A percentile compares a stretch with the other conserved stretches of the same genome.
phyloP scores from a whole-genome alignment of 2,329 filamentous ascomycete species.

The Phialophora tarda region DNA sequence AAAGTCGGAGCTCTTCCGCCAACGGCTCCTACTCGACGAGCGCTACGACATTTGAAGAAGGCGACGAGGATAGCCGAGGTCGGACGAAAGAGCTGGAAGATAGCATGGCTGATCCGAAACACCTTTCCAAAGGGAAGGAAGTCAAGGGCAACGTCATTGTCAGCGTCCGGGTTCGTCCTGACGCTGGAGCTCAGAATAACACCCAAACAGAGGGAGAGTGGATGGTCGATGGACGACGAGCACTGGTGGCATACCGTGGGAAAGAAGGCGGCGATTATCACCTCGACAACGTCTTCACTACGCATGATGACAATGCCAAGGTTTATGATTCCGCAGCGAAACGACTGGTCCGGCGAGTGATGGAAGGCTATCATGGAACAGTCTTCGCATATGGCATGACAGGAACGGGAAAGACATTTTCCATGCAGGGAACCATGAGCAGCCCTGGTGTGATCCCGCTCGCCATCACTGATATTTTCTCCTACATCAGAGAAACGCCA shows the following conservation, averaged over 20 bases:
- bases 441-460: constrained; percentile 96
- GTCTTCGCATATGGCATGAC: constrained; percentile 98
- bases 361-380: constrained; percentile 98
- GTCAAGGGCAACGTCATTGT: constrained; percentile 94
- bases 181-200: constrained; percentile 68
- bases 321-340: constrained; percentile 96
- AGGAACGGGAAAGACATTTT: constrained; percentile 97
- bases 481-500: constrained; percentile 96
- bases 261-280: constrained; percentile 90
- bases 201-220: constrained; percentile 78
- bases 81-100: constrained; percentile 43
- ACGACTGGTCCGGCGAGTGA: constrained; percentile 89
- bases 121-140: constrained; percentile 61
- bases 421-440: constrained; percentile 96
- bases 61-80: constrained; percentile 59
- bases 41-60: constrained; percentile 85
- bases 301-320: constrained; percentile 89
- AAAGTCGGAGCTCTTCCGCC: constrained; percentile 88
- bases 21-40: constrained; percentile 92
- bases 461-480: constrained; percentile 98
- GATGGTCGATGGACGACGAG: constrained; percentile 85
- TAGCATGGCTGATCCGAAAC: constrained; percentile 42
- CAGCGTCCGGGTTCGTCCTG: constrained; percentile 90
- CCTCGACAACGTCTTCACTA: constrained; percentile 97
- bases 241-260: constrained; percentile 80